A percentile compares a stretch with the other conserved stretches of the same genome.
These are phyloP conservation scores for Ophiostoma novo-ulmi DNA, from an alignment of 2,329 filamentous ascomycete species.

Conservation along the genomic window DNA sequence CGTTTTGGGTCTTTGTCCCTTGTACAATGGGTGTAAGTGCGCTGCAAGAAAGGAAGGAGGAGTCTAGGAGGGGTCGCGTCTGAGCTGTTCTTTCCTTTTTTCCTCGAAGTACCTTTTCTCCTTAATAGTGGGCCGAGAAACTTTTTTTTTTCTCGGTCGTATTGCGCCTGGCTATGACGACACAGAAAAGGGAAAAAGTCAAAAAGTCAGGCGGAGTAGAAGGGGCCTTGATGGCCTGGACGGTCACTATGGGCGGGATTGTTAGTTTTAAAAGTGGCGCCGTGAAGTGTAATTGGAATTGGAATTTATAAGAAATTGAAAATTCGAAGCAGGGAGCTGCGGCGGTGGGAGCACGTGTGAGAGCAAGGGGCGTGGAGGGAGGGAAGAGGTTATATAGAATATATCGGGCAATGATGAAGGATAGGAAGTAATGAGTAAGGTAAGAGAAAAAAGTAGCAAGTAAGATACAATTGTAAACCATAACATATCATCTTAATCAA, in stretches of 20 bases:
- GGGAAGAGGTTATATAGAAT: neutral
- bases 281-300: neutral
- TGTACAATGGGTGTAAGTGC: slow-evolving; percentile 9
- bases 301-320: slow-evolving; percentile 11
- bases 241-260: neutral
- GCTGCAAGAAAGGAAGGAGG: neutral
- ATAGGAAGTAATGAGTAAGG: no score
- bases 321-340: slow-evolving; percentile 4
- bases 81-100: slow-evolving; percentile 5
- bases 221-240: neutral
- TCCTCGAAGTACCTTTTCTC: neutral
- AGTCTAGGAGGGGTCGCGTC: slow-evolving; percentile 11
- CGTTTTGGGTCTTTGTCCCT: neutral
- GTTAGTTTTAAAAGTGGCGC: slow-evolving; percentile 2
- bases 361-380: neutral
- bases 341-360: neutral
- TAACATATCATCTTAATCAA: no score
- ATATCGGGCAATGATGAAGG: no score
- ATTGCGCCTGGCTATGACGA: slow-evolving; percentile 21
- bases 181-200: slow-evolving; percentile 13
- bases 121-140: slow-evolving; percentile 14
- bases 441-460: no score
- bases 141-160: slow-evolving; percentile 15
- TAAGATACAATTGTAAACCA: no score
- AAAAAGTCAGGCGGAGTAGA: neutral